A percentile compares a stretch with the other conserved stretches of the same genome.
phyloP scores from a whole-genome alignment of 2,329 filamentous ascomycete species.

The Calonectria hawksworthii region DNA sequence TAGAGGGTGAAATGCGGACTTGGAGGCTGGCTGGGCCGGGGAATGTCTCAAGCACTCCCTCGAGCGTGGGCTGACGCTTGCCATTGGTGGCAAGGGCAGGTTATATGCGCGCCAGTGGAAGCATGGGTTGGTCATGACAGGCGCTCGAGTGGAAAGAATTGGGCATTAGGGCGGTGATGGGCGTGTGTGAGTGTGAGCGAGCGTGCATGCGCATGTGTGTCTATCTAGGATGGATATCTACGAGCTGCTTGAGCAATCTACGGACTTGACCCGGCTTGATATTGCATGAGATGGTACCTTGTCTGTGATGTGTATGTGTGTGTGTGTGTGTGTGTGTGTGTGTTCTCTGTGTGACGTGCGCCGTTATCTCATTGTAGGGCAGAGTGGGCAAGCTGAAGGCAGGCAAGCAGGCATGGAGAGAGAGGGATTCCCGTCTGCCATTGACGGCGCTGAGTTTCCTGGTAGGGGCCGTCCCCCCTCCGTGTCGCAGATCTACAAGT shows the following conservation, averaged over 20 bases:
- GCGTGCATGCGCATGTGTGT: background rate
- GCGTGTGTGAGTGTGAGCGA: background rate
- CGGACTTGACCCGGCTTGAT: background rate
- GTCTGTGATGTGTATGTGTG: conserved; percentile 5
- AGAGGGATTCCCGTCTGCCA: background rate
- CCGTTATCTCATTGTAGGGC: conserved; percentile 19
- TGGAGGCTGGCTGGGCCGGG: conserved; percentile 8
- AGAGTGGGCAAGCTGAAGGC: background rate
- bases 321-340: background rate
- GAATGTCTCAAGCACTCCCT: conserved; percentile 27
- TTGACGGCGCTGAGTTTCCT: background rate
- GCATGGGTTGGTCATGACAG: conserved; percentile 5
- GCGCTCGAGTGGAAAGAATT: background rate
- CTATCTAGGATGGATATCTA: background rate
- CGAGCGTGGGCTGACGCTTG: conserved; percentile 2
- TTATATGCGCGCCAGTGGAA: background rate
- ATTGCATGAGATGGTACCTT: conserved; percentile 1
- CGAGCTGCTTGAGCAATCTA: background rate
- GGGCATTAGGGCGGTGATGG: background rate
- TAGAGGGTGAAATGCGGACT: conserved; percentile 15
- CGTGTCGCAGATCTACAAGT: conserved; percentile 27
- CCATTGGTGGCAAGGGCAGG: conserved; percentile 10
- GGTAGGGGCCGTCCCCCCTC: conserved; percentile 4
- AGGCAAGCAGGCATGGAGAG: background rate
- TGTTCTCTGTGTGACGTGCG: background rate